Base-by-base conservation (phyloP, 345 rosid species). In the Lumnitzera littorea region DNA sequence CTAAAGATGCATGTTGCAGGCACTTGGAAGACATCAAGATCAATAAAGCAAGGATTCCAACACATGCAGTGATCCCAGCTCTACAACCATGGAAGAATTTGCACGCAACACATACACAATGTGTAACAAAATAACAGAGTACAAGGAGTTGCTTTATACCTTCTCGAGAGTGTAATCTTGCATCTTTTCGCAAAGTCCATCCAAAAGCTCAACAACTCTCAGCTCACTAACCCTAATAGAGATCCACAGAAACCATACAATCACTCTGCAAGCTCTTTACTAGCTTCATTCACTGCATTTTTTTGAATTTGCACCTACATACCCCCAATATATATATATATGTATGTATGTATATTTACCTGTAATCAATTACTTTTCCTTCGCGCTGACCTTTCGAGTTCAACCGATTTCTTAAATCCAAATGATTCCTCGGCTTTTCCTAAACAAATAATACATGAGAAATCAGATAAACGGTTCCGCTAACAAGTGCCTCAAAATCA, bases 341-440 rank as follows among this genome's bases (percentile, higher is more conserved):
- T 20, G 1, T 20, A 20, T 20, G 1, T 23, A 36, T 24, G 72
- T 62, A 51, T 43, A 59, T 27, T 50, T 78, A 86, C 96, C 91
- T 81, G 85, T 90, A 94, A 72, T 90, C 99, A 56, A 88, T 88
- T 46, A 94, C 78, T 76, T 94, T 90, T 56, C 99, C 99, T 79
- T 70, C 73, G 14, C 96, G 95, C 55, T 90, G 94, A 62, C 98
- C 98, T 79, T 81, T 81, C 27, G 96, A 86, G 67, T 89, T 88
- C 66, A 92, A 74, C 3, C 96, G 82, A 72, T 94, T 84, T 72
- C 97, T 81, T 97, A 90, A 74, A 68, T 94, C 99, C 80, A 90
- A 82, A 80, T 94, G 96, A 80, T 94, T 88, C 67, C 91, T 74
- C 14, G 96, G 96, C 60, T 88, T 90, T 68, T 94, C 97, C 97